Evolutionary conservation across 371 early-diverging fungal genomes (phyloP).

Genomic region (Rhizopus delemar): DNA sequence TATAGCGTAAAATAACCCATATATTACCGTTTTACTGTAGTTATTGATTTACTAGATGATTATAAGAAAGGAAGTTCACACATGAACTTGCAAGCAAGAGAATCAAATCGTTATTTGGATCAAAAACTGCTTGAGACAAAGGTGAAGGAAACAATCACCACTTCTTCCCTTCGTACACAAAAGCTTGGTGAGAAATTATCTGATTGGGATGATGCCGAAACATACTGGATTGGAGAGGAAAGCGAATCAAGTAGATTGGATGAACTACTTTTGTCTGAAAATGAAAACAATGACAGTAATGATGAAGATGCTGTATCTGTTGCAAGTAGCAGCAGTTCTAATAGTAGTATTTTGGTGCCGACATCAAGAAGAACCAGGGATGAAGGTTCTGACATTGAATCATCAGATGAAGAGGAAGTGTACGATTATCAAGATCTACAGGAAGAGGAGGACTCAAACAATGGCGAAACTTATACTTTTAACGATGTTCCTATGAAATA

Average conservation of each 20-base stretch:
- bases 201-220: conserved; percentile 55
- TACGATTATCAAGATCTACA: conserved; percentile 1
- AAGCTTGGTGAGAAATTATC: conserved; percentile 50
- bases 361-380: conserved; percentile 24
- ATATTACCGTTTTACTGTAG: conserved; percentile 25
- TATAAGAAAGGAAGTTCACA: conserved; percentile 69
- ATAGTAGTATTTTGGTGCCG: conserved; percentile 3
- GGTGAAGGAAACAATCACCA: conserved; percentile 9
- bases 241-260: conserved; percentile 28
- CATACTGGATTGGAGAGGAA: conserved; percentile 52
- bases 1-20: background rate
- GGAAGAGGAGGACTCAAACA: conserved; percentile 9
- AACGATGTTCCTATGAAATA: conserved; percentile 41
- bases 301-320: conserved; percentile 24
- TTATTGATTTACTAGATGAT: conserved; percentile 69
- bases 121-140: conserved; percentile 39
- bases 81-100: conserved; percentile 67
- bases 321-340: conserved; percentile 21
- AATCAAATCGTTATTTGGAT: conserved; percentile 79
- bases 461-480: conserved; percentile 14
- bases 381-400: conserved; percentile 19
- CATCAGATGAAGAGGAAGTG: conserved; percentile 10
- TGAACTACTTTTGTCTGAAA: conserved; percentile 22
- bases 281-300: conserved; percentile 17
- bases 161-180: conserved; percentile 47